A percentile compares a stretch with the other conserved stretches of the same genome.
phyloP scores from a whole-genome alignment of 805 yeast genomes.

The Wickerhamiella azyma region DNA sequence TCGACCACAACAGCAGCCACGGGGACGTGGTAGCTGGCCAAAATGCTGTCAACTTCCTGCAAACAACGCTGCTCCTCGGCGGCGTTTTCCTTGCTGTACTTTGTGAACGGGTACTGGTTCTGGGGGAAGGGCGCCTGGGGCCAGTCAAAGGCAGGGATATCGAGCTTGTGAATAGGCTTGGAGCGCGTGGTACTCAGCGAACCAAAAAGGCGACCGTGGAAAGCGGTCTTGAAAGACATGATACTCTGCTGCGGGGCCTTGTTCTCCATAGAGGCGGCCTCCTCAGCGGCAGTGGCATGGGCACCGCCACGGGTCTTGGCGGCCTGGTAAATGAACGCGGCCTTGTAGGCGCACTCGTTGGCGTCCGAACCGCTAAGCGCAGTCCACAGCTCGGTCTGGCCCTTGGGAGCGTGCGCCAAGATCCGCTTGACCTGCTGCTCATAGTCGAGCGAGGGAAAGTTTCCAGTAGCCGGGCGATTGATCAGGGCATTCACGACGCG shows the following conservation, averaged over 20 bases:
- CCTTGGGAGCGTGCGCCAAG: slow-evolving; percentile 64
- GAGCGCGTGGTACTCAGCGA: slow-evolving; percentile 84
- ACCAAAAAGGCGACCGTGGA: slow-evolving; percentile 93
- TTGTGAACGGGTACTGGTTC: slow-evolving; percentile 71
- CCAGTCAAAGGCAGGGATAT: slow-evolving; percentile 86
- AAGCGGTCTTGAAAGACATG: slow-evolving; percentile 72
- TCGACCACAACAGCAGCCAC: slow-evolving; percentile 83
- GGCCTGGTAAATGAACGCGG: slow-evolving; percentile 73
- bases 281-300: slow-evolving; percentile 49
- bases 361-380: slow-evolving; percentile 81
- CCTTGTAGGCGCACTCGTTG: slow-evolving; percentile 78
- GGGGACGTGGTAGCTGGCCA: slow-evolving; percentile 55
- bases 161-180: slow-evolving; percentile 84
- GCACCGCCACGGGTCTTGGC: slow-evolving; percentile 50
- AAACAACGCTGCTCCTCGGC: slow-evolving; percentile 70
- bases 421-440: slow-evolving; percentile 40
- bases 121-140: slow-evolving; percentile 90
- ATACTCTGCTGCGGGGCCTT: slow-evolving; percentile 72
- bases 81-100: slow-evolving; percentile 46
- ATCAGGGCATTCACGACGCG: slow-evolving; percentile 60
- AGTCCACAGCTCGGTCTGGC: slow-evolving; percentile 62
- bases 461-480: slow-evolving; percentile 76
- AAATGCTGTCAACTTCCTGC: slow-evolving; percentile 55
- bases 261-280: slow-evolving; percentile 61
- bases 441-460: slow-evolving; percentile 58